Evolutionary conservation across 1,139 yeast species (phyloP), one percentile per base, ranked within the genome.

Genomic region (Yamadazyma atlantica): DNA sequence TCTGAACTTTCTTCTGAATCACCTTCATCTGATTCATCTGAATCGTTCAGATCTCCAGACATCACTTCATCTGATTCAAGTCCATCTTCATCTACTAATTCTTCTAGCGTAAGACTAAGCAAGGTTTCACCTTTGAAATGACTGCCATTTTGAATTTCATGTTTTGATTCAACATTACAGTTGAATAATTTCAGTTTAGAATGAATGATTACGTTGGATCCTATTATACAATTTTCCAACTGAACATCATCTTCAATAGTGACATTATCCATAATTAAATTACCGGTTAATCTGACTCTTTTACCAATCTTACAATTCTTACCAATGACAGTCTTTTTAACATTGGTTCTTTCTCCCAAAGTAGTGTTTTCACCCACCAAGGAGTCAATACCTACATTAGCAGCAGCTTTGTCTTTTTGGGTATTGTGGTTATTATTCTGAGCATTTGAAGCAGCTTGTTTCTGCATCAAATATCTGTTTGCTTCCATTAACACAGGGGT

Each of bases 311-410:
- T 66, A 64, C 96, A 87, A 49, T 76, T 72, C n/a, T 69, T 62
- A 7, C 96, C 96, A 30, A 94, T 73, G 11, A 87, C 89, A 0
- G 95, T 78, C 34, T 73, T 57, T 64, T 94, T 94, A 39, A 94
- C 87, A 56, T 84, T 87, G 14, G 96, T 85, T 51, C 80, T 80
- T 52, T 85, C 95, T 23, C 85, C 88, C 36, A 88, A 61, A 2
- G 58, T 57, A 13, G 88, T 75, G 31, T 66, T 64, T 4, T 65
- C 65, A 11, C 89, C 95, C 4, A 87, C 79, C 34, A 82, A 62
- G 0, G 96, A 87, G 59, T 94, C 98, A 11, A 82, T 80, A 38
- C 98, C 97, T 26, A 92, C 79, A 17, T 85, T 83, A 1, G 96
- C 90, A 9, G 78, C 75, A n/a, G 73, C 65, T 48, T 82, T 82